Evolutionary conservation across 1,139 yeast species (phyloP), one percentile per base, ranked within the genome.

Genomic region (Taphrina populina): DNA sequence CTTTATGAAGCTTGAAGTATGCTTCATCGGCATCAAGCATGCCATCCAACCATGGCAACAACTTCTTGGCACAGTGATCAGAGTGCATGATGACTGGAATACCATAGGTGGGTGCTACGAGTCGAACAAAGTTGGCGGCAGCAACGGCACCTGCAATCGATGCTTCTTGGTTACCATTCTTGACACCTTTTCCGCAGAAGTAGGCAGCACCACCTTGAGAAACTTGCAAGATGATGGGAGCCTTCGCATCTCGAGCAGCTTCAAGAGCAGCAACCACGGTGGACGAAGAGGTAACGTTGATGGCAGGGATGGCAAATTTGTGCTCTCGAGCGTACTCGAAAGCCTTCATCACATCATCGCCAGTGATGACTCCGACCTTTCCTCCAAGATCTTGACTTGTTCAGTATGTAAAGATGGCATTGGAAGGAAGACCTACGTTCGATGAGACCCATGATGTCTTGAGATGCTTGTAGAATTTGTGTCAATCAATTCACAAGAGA

Each of bases 131-230:
- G 79, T 88, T 96, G 64, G 96, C 99, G 69, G 97, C 98, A 69
- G 99, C 96, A 72, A 92, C 73, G 70, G 96, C 76, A 76, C 99
- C 99, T 62, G 83, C 84, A 75, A 92, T 86, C 60, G 98, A 84
- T 62, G 97, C 98, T 68, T 78, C 78, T 77, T 92, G 97, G 79
- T 88, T 83, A 70, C 78, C 80, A 85, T 92, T 94, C 73, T 80
- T 80, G 67, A 94, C 90, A 76, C 98, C 98, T 83, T 62, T 51
- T 8, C 61, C 59, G 21, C 57, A 98, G 73, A 92, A 92, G 88
- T 81, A 94, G 64, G 97, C 98, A 66, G 98, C 95, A 79, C 99
- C 99, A 78, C 99, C 99, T 75, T 92, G 90, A 62, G 98, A 92
- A 66, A 92, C 82, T 78, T 92, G 99, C 72, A 92, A 79, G 72